These are phyloP conservation scores for Cercophora scortea DNA, from an alignment of 495 filamentous ascomycete genomes.

Conservation along the genomic window DNA sequence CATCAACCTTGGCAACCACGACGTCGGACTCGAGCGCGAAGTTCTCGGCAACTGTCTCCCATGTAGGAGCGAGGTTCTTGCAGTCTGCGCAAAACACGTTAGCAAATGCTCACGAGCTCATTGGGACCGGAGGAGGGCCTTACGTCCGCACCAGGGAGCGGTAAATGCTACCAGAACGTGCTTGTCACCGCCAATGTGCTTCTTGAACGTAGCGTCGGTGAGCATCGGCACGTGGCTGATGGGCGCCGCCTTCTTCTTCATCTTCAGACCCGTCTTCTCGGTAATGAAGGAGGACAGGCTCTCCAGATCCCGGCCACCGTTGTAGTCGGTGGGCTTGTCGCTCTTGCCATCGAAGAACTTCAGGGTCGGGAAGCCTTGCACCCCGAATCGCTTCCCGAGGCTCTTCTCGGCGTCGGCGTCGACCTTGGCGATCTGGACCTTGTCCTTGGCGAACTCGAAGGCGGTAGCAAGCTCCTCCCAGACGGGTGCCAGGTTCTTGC, in stretches of 20 bases:
- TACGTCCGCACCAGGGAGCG: constrained; percentile 95
- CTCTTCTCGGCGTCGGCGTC: constrained; percentile 84
- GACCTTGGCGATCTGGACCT: constrained; percentile 88
- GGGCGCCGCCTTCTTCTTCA: constrained; percentile 57
- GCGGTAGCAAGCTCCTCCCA: constrained; percentile 84
- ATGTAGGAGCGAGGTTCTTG: constrained; percentile 85
- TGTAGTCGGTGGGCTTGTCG: constrained; percentile 78
- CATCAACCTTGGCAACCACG: constrained; percentile 89
- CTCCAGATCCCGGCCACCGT: constrained; percentile 80
- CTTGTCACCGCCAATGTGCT: constrained; percentile 73
- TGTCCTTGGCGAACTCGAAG: constrained; percentile 67
- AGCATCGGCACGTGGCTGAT: constrained; percentile 72
- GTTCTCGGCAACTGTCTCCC: constrained; percentile 80
- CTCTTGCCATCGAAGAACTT: constrained; percentile 99
- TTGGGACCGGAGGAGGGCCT: constrained; percentile 31
- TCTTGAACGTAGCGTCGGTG: constrained; percentile 70
- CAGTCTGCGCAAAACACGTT: constrained; percentile 60
- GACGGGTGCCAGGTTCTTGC: constrained; percentile 90
- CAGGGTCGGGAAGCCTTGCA: constrained; percentile 92
- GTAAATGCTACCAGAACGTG: constrained; percentile 94
- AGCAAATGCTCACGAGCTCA: constrained; percentile 10
- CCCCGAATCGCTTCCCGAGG: constrained; percentile 74
- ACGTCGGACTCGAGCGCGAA: constrained; percentile 71
- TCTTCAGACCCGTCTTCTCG: constrained; percentile 80
- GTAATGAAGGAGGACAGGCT: constrained; percentile 71